Conservation (phyloP, 164 flowering plant species). For the Warburgia ugandensis region DNA sequence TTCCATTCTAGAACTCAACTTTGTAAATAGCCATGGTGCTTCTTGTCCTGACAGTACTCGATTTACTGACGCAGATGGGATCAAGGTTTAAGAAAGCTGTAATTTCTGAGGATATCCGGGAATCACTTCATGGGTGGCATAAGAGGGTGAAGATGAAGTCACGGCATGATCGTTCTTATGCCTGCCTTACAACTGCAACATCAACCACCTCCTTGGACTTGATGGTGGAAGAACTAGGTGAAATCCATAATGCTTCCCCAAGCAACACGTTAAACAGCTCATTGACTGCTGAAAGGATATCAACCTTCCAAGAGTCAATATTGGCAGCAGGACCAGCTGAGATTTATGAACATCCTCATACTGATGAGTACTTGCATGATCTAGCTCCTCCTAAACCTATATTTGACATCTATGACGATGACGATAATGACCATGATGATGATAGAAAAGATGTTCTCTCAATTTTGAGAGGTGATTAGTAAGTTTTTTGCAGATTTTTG, state of each 20-base stretch:
- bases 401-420: conserved; percentile 3
- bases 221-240: conserved; percentile 13
- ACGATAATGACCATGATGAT: neutral
- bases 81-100: conserved; percentile 62
- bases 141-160: conserved; percentile 38
- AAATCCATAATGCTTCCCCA: neutral
- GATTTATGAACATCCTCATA: conserved; percentile 6
- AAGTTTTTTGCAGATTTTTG: too few species aligned
- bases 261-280: conserved; percentile 2
- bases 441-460: too few species aligned
- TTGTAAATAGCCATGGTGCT: neutral
- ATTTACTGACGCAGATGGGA: conserved; percentile 58
- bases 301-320: neutral
- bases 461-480: too few species aligned
- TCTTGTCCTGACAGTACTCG: neutral
- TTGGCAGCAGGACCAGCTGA: neutral
- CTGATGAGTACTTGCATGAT: conserved; percentile 1
- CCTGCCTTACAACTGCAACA: conserved; percentile 14
- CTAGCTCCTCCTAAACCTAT: conserved; percentile 8
- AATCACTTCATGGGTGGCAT: conserved; percentile 60
- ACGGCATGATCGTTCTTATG: conserved; percentile 11
- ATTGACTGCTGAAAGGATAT: conserved; percentile 25
- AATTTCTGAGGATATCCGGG: conserved; percentile 50
- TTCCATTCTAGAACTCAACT: neutral
- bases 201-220: conserved; percentile 28